Base-by-base conservation (phyloP, 2,329 filamentous ascomycete genomes). In the Septoria linicola region DNA sequence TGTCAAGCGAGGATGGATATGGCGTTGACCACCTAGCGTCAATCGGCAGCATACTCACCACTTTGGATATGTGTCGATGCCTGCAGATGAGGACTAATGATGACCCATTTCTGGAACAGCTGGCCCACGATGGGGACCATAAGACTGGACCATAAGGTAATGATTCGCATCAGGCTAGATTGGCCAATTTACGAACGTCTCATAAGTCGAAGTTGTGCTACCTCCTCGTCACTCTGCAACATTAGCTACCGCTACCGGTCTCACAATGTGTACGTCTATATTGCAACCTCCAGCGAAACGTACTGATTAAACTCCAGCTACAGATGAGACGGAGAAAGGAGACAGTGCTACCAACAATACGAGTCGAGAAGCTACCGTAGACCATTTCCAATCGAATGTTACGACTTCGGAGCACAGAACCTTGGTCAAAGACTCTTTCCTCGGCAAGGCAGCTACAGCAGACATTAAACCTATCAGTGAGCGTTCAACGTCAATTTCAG, bases 181-280 rank as follows among this genome's bases (percentile, higher is more conserved):
- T 20, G 37, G 4, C 37, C 37, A 20, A 41, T 14, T 16, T 20
- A 41, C 37, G 21, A 13, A 21, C 19, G 13, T 16, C 32, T 35
- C n/a, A 35, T 35, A 21, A 46, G 32, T n/a, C 2, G 19, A 27
- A n/a, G 40, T 21, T 21, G 21, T 20, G 41, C 16, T n/a, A n/a
- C n/a, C n/a, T n/a, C n/a, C n/a, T n/a, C 32, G 25, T 10, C 17
- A 36, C 30, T 41, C 8, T 16, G 17, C 7, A 34, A 32, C 13
- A 8, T 21, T 35, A 31, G 30, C 41, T 44, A 20, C 51, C 27
- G 74, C 80, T 14, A 76, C 78, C 3, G 57, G 82, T 16, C 72
- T 81, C 32, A 77, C 61, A n/a, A n/a, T n/a, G n/a, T n/a, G n/a
- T n/a, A n/a, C n/a, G n/a, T n/a, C n/a, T n/a, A n/a, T n/a, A n/a